Evolutionary conservation across 2,329 filamentous ascomycete genomes (phyloP).

Genomic region (Aspergillus tamarii): DNA sequence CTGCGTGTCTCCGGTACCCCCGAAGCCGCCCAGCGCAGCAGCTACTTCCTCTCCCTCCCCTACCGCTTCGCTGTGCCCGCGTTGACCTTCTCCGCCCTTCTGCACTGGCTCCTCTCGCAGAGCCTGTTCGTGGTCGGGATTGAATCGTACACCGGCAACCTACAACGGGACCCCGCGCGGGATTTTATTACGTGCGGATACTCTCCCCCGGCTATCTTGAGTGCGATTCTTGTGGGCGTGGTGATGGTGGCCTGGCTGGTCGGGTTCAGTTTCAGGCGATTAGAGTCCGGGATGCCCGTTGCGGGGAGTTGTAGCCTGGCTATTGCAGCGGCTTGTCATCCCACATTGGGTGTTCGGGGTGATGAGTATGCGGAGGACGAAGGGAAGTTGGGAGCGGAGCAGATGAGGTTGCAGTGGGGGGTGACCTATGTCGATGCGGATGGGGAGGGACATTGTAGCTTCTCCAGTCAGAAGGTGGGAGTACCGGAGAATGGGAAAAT

Average conservation of each 20-base stretch:
- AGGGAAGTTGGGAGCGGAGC: neutral
- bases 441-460: neutral
- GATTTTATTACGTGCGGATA: slow-evolving; percentile 5
- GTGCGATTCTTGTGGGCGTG: neutral
- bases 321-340: slow-evolving; percentile 38
- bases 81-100: slow-evolving; percentile 34
- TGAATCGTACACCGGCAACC: slow-evolving; percentile 4
- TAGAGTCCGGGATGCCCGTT: slow-evolving; percentile 31
- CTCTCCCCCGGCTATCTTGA: neutral
- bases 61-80: slow-evolving; percentile 50
- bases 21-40: slow-evolving; percentile 44
- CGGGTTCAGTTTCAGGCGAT: slow-evolving; percentile 20
- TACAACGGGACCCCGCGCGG: neutral
- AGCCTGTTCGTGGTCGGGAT: slow-evolving; percentile 50
- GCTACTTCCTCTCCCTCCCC: slow-evolving; percentile 52
- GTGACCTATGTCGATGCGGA: neutral
- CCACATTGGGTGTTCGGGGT: neutral
- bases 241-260: slow-evolving; percentile 6
- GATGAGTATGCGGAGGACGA: neutral
- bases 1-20: slow-evolving; percentile 48
- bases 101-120: slow-evolving; percentile 57
- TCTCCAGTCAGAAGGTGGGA: neutral
- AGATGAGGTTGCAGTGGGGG: neutral
- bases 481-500: neutral
- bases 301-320: slow-evolving; percentile 37